phyloP scores from a whole-genome alignment of 179 eudicot species.

The Monotropa hypopitys region DNA sequence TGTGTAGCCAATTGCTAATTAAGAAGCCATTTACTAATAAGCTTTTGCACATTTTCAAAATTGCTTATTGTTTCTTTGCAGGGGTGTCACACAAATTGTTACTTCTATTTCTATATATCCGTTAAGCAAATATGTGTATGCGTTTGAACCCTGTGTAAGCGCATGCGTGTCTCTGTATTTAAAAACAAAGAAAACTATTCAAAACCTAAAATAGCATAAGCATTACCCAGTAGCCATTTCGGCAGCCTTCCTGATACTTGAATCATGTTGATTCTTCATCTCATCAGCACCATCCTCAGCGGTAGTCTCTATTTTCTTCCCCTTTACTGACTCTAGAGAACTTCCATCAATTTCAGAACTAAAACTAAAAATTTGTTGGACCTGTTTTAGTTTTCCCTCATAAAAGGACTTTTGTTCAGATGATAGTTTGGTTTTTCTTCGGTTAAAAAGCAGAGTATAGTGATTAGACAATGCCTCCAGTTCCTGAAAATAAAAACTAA shows the following conservation, averaged over 20 bases:
- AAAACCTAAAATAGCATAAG: too few species aligned
- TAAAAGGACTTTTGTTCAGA: slow-evolving; percentile 64
- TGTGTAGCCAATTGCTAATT: not conserved
- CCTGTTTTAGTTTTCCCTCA: slow-evolving; percentile 75
- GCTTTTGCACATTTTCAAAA: too few species aligned
- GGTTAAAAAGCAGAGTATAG: slow-evolving; percentile 65
- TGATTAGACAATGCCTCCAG: slow-evolving; percentile 88
- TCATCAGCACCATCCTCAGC: slow-evolving; percentile 44
- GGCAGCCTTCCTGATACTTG: slow-evolving; percentile 91
- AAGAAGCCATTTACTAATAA: not conserved
- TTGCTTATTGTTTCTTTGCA: too few species aligned
- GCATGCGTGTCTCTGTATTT: not conserved
- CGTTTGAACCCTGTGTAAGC: not conserved
- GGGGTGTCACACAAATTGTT: too few species aligned
- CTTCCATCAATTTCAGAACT: slow-evolving; percentile 40
- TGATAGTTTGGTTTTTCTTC: slow-evolving; percentile 69
- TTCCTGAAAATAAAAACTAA: slow-evolving; percentile 37
- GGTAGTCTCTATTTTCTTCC: slow-evolving; percentile 64
- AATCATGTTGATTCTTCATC: slow-evolving; percentile 61
- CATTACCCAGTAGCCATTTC: slow-evolving; percentile 92
- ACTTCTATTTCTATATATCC: too few species aligned
- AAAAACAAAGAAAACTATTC: not conserved
- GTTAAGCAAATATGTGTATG: not conserved
- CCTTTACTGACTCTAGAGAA: slow-evolving; percentile 45
- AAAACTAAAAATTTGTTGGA: slow-evolving; percentile 73